Evolutionary conservation across 1,284 basidiomycete genomes (phyloP).

Genomic region (Sanghuangporus baumii): DNA sequence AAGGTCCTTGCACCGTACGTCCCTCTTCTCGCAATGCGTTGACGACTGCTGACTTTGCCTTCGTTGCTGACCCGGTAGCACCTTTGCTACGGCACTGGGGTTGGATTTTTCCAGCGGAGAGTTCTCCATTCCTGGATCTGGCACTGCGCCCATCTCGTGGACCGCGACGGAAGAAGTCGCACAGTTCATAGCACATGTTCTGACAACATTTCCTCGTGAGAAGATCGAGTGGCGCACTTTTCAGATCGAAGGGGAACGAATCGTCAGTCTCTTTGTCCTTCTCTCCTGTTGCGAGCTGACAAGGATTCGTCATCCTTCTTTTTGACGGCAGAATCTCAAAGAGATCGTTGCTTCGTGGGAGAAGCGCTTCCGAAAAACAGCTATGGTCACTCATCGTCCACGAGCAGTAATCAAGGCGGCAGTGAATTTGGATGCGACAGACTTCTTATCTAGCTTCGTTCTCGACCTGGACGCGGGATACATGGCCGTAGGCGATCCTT

Average conservation of each 20-base stretch:
- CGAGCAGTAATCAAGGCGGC: background rate
- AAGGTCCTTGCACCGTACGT: conserved; percentile 14
- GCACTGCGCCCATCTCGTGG: conserved; percentile 26
- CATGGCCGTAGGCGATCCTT: background rate
- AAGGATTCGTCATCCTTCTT: background rate
- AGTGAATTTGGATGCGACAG: conserved; percentile 6
- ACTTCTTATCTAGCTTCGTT: conserved; percentile 1
- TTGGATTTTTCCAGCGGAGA: conserved; percentile 26
- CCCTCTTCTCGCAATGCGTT: background rate
- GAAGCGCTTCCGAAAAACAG: background rate
- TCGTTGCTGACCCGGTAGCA: conserved; percentile 16
- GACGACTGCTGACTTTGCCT: conserved; percentile 19
- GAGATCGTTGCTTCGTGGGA: background rate
- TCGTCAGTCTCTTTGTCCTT: background rate
- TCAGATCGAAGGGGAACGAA: conserved; percentile 34
- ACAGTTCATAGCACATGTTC: conserved; percentile 32
- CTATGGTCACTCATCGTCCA: background rate
- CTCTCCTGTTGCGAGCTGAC: background rate
- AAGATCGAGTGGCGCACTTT: conserved; percentile 28
- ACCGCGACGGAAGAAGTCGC: conserved; percentile 30
- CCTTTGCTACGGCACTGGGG: conserved; percentile 19
- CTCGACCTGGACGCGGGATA: conserved; percentile 4
- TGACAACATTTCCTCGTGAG: conserved; percentile 27
- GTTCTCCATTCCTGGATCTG: conserved; percentile 29
- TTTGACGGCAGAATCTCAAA: conserved; percentile 1